Evolutionary conservation across 23 red algal genomes (phyloP), one percentile per base, ranked within the genome.

Genomic region (Gracilaria domingensis): DNA sequence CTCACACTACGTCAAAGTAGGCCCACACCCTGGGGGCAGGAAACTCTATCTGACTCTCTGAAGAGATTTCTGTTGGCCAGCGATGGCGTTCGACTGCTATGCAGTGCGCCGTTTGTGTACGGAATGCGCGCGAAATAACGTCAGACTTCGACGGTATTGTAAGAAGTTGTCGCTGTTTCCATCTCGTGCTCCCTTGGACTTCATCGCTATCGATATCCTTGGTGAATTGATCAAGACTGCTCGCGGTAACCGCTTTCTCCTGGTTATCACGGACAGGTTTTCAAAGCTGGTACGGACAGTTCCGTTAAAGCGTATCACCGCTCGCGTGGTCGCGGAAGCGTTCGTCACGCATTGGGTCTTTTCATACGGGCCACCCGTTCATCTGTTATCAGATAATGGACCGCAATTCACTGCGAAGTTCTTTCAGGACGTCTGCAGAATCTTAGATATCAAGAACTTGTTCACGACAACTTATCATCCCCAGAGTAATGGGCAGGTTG

Each of bases 181-280:
- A 45, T 4, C 42, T 7, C 42, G 4, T 45, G 42, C 11, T 45
- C 42, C 42, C 4, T 45, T 45, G 42, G 44, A 69, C 0, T 53
- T 53, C 0, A 16, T 75, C 9, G 39, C 61, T 9, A 65, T 87
- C 24, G 83, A 87, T 36, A 87, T 87, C 0, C 83, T 87, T 28
- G 62, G 83, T n/a, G 7, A 69, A 23, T 78, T 87, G 23, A 74
- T 75, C 34, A 56, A 9, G 3, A 65, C 61, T 2, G 70, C 36
- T 14, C 8, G 49, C 8, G 66, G 83, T 51, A 75, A 87, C 13
- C 16, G 35, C 24, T 87, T 73, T 42, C 18, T 87, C 8, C 83
- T 87, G 23, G 83, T 87, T 9, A 87, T 75, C 62, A 78, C 83
- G 8, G 83, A 87, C 51, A n/a, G 60, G 18, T 87, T 70, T n/a